A percentile compares a stretch with the other conserved stretches of the same genome.
Evolutionary conservation across 1,284 basidiomycete genomes (phyloP).

Genomic region (Ustilago cynodontis): DNA sequence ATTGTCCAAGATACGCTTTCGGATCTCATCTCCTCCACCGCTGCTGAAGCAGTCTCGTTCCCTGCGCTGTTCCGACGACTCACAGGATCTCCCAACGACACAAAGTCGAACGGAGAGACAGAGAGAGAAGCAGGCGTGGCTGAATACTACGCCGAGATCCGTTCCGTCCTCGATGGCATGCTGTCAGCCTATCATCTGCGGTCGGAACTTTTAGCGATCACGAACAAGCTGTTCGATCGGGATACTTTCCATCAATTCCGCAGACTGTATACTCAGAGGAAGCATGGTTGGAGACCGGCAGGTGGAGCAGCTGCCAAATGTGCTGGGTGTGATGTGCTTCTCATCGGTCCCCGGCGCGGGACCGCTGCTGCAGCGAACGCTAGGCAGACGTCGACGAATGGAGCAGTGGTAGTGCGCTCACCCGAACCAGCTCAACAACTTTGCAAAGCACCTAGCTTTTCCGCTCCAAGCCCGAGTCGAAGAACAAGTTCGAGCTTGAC

Average conservation of each 20-base stretch:
- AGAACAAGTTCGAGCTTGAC: conserved; percentile 20
- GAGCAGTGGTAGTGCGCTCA: conserved; percentile 9
- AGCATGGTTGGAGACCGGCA: conserved; percentile 69
- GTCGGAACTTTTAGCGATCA: conserved; percentile 88
- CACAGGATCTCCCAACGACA: conserved; percentile 71
- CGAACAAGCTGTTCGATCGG: conserved; percentile 83
- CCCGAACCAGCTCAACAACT: not conserved
- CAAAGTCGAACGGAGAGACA: conserved; percentile 71
- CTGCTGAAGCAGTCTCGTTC: conserved; percentile 86
- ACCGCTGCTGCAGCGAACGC: not conserved
- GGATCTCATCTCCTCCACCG: conserved; percentile 84
- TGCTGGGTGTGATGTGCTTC: conserved; percentile 24
- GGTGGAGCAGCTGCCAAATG: conserved; percentile 23
- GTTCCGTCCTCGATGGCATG: conserved; percentile 90
- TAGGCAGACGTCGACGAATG: not conserved
- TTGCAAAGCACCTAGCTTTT: conserved; percentile 18
- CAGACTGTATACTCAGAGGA: conserved; percentile 66
- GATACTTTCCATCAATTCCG: conserved; percentile 84
- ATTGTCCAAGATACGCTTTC: conserved; percentile 88
- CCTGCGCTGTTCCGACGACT: conserved; percentile 90
- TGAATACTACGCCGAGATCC: conserved; percentile 84
- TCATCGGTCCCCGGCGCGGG: conserved; percentile 32
- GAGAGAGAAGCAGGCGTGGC: conserved; percentile 16
- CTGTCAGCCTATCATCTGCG: conserved; percentile 92
- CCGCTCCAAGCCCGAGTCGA: conserved; percentile 4